These are phyloP conservation scores for Handroanthus guayacan DNA, from an alignment of 257 asterid genomes.

Conservation along the genomic window DNA sequence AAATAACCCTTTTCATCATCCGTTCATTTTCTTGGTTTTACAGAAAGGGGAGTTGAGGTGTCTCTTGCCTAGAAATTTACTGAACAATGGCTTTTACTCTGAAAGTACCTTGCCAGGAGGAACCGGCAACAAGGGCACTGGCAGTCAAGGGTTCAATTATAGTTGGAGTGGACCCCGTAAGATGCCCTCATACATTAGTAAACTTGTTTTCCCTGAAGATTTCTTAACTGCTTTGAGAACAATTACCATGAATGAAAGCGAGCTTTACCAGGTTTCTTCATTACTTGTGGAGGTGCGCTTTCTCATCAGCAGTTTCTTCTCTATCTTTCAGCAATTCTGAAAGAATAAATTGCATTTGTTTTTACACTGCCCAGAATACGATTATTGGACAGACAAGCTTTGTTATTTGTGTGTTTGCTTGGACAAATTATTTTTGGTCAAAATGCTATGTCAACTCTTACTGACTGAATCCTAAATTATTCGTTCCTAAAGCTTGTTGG, in stretches of 20 bases:
- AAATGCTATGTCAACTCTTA: background rate
- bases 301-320: constrained; percentile 16
- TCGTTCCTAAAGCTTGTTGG: constrained; percentile 66
- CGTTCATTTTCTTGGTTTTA: constrained; percentile 28
- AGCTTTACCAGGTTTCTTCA: constrained; percentile 72
- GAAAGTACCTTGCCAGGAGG: constrained; percentile 48
- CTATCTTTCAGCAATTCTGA: background rate
- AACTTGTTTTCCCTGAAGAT: constrained; percentile 84
- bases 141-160: constrained; percentile 45
- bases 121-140: constrained; percentile 31
- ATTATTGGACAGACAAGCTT: background rate
- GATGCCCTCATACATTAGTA: constrained; percentile 65
- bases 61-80: constrained; percentile 72
- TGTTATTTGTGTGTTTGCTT: background rate
- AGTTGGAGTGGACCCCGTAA: constrained; percentile 89
- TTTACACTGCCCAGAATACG: background rate
- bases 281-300: constrained; percentile 80
- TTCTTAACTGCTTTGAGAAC: constrained; percentile 88
- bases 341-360: background rate
- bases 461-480: background rate
- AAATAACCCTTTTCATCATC: background rate
- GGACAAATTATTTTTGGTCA: no score
- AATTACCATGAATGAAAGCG: constrained; percentile 76
- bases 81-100: constrained; percentile 76
- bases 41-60: constrained; percentile 91